Conservation (phyloP, 768 basidiomycete species). For the Boletus rufocinnamomeus region DNA sequence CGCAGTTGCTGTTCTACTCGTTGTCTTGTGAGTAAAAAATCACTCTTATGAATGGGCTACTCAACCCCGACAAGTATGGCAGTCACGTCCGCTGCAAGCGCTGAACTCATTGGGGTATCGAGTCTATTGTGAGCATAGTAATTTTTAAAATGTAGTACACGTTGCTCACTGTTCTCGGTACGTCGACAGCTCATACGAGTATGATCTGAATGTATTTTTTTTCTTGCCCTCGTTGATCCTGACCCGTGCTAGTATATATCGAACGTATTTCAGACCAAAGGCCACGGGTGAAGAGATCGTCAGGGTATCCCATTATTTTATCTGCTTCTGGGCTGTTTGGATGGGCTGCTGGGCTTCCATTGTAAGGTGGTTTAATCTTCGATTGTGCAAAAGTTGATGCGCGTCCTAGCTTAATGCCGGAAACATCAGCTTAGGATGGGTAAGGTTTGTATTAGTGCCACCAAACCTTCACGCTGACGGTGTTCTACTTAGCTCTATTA, state of each 20-base stretch:
- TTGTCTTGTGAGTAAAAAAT: constrained; percentile 38
- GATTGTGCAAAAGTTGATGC: neutral
- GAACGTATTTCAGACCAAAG: constrained; percentile 41
- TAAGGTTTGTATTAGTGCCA: constrained; percentile 19
- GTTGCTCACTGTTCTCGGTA: neutral
- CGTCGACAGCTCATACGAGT: constrained; percentile 47
- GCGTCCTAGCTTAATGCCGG: constrained; percentile 43
- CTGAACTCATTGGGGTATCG: constrained; percentile 48
- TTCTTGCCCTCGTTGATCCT: neutral
- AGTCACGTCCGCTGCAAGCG: constrained; percentile 47
- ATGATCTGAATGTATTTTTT: constrained; percentile 4
- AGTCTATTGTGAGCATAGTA: constrained; percentile 41
- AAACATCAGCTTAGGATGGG: constrained; percentile 50
- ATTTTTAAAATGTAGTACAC: neutral
- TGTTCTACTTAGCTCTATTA: constrained; percentile 39
- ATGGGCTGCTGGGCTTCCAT: constrained; percentile 45
- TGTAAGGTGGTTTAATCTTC: constrained; percentile 21
- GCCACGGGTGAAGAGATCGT: constrained; percentile 42
- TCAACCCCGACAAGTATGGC: constrained; percentile 38
- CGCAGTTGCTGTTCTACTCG: constrained; percentile 45
- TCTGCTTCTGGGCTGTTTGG: constrained; percentile 46
- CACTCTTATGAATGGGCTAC: neutral
- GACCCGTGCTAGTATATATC: constrained; percentile 32
- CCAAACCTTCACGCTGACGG: constrained; percentile 7
- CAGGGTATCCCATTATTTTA: constrained; percentile 41